phyloP scores from a whole-genome alignment of 495 filamentous ascomycete genomes.

The Xylaria palmicola region DNA sequence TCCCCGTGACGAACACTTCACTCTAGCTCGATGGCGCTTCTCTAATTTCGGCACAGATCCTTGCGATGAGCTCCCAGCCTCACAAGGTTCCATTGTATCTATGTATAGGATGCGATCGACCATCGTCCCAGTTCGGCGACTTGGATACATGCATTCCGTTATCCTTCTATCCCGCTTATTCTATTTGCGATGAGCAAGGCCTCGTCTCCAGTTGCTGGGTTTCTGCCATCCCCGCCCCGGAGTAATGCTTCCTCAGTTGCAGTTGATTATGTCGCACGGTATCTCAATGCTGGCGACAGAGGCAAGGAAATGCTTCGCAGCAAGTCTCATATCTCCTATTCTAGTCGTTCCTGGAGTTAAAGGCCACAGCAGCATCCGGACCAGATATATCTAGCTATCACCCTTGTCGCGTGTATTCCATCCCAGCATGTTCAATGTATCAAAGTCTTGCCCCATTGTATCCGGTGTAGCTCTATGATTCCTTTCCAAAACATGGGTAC shows the following conservation, averaged over 20 bases:
- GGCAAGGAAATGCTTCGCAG: not conserved
- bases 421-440: not conserved
- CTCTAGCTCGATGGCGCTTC: slow-evolving; percentile 3
- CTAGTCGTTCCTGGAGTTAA: not conserved
- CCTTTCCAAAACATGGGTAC: not conserved
- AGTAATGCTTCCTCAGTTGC: not conserved
- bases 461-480: not conserved
- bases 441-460: not conserved
- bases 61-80: not conserved
- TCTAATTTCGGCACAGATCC: not conserved
- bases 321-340: not conserved
- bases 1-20: not conserved
- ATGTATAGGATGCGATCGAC: not conserved
- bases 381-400: not conserved
- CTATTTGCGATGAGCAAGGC: no score
- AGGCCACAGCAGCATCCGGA: not conserved
- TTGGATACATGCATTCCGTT: no score
- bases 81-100: not conserved
- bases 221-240: not conserved
- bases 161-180: not conserved
- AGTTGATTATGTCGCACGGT: not conserved
- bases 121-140: not conserved
- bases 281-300: not conserved
- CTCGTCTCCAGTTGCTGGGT: slow-evolving; percentile 1
- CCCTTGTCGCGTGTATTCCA: not conserved